Conservation (phyloP, 2,329 filamentous ascomycete genomes). For the Xylaria sp. region DNA sequence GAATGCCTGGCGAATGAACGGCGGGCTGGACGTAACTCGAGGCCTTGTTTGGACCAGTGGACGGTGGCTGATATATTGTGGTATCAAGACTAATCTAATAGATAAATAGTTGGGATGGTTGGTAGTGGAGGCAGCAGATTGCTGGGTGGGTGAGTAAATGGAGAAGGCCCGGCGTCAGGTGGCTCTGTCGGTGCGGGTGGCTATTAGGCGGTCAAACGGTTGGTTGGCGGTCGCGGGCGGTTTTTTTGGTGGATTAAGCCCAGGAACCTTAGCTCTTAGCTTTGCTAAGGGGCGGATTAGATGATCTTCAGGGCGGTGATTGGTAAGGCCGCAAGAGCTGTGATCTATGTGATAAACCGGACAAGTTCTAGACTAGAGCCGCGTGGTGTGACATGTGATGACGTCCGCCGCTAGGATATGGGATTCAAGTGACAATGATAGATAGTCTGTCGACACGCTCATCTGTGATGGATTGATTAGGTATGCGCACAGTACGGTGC, state of each 20-base stretch:
- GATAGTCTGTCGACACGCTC: conserved; percentile 18
- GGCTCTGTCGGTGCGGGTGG: conserved; percentile 21
- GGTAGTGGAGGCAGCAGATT: conserved; percentile 13
- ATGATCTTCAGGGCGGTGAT: conserved; percentile 35
- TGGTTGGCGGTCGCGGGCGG: conserved; percentile 17
- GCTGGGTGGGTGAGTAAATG: conserved; percentile 24
- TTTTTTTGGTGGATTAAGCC: conserved; percentile 21
- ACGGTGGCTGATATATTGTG: conserved; percentile 30
- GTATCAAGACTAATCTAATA: conserved; percentile 26
- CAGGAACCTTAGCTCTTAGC: conserved; percentile 24
- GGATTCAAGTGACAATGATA: conserved; percentile 24
- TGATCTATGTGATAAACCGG: conserved; percentile 27
- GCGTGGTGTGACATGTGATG: conserved; percentile 29
- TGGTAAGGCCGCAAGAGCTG: conserved; percentile 22
- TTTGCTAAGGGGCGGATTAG: conserved; percentile 23
- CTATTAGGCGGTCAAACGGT: conserved; percentile 29
- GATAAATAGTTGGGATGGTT: conserved; percentile 26
- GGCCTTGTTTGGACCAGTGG: conserved; percentile 21
- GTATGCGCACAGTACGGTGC: conserved; percentile 6
- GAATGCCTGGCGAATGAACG: conserved; percentile 27
- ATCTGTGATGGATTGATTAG: conserved; percentile 18
- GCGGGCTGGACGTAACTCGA: conserved; percentile 14
- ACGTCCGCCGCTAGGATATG: conserved; percentile 29
- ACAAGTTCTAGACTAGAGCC: conserved; percentile 14
- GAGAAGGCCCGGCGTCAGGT: conserved; percentile 27